phyloP scores from a whole-genome alignment of 169 alveolate genomes.

The Miamiensis avidus region DNA sequence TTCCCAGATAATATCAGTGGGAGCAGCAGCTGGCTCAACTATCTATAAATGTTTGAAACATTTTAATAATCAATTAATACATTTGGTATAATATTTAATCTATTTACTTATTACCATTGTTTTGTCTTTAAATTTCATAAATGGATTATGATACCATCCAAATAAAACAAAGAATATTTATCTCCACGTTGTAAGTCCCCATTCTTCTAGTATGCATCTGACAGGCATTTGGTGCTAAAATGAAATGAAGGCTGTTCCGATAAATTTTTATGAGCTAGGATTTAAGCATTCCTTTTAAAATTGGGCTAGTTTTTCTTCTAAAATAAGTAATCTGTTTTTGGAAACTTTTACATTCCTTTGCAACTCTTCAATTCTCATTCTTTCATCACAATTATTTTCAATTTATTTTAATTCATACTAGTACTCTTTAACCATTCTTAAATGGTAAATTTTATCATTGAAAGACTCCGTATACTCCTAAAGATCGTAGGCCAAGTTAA shows the following conservation, averaged over 20 bases:
- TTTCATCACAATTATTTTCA: background rate
- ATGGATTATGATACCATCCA: background rate
- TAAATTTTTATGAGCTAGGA: background rate
- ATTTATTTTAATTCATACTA: too few species aligned
- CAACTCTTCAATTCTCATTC: background rate
- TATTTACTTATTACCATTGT: background rate
- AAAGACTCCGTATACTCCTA: background rate
- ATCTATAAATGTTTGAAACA: background rate
- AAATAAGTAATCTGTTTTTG: background rate
- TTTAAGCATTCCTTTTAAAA: background rate
- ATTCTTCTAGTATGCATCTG: background rate
- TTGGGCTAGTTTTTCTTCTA: background rate
- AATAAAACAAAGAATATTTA: too few species aligned
- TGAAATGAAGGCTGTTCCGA: background rate
- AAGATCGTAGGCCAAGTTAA: background rate
- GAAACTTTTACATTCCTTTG: background rate
- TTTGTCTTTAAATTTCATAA: background rate
- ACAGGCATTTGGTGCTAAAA: background rate
- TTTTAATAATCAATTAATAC: too few species aligned
- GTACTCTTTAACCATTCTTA: background rate
- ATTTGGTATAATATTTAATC: too few species aligned
- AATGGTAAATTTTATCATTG: background rate
- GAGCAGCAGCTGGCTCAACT: background rate
- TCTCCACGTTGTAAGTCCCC: background rate
- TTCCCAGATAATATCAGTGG: background rate